Percentiles rank a stretch among this genome's conserved stretches.
Evolutionary conservation across 805 yeast genomes (phyloP).

Genomic region (Blastobotrys americana): DNA sequence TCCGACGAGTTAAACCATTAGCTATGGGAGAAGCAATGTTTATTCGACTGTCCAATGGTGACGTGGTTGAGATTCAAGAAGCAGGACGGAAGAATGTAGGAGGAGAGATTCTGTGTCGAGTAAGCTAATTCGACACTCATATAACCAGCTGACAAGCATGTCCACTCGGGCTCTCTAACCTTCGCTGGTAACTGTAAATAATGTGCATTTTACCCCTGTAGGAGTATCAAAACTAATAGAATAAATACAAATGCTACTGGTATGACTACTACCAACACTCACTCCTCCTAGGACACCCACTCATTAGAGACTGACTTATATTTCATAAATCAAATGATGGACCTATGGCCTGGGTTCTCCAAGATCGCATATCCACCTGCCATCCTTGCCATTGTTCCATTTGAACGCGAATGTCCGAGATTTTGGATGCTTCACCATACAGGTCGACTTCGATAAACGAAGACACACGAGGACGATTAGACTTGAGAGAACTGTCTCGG

Average conservation of each 20-base stretch:
- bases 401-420: constrained; percentile 38
- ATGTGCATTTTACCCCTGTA: no score
- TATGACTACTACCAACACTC: no score
- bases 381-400: constrained; percentile 72
- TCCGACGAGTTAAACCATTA: constrained; percentile 69
- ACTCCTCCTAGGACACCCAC: no score
- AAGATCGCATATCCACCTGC: constrained; percentile 78
- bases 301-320: no score
- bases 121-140: no score
- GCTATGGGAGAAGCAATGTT: constrained; percentile 87
- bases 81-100: constrained; percentile 66
- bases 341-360: constrained; percentile 70
- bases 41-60: constrained; percentile 45
- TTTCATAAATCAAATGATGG: constrained; percentile 42
- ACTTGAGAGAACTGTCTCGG: not conserved
- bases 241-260: not conserved
- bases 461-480: constrained; percentile 12
- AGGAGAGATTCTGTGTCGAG: constrained; percentile 79
- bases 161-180: no score
- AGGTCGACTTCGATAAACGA: constrained; percentile 32
- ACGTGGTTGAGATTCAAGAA: constrained; percentile 71
- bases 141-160: no score
- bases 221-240: no score
- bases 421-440: constrained; percentile 45
- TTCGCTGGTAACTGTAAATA: no score